Conservation (phyloP, 2,329 filamentous ascomycete genomes). For the Xylariales sp. region DNA sequence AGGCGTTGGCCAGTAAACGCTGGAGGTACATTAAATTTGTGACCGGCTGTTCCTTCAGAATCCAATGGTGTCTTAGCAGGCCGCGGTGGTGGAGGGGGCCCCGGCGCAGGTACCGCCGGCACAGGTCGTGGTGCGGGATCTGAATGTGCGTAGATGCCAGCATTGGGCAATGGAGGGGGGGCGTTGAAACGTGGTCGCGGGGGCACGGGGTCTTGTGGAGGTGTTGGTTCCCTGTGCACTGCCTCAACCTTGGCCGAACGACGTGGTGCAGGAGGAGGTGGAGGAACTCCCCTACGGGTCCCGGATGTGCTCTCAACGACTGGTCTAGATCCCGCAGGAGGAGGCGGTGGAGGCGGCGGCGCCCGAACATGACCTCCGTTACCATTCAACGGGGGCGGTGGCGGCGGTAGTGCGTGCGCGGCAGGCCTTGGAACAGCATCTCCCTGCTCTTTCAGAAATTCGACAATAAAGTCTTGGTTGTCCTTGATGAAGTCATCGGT, state of each 20-base stretch:
- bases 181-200: conserved; percentile 71
- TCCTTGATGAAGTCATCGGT: conserved; percentile 64
- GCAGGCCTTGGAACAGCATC: conserved; percentile 26
- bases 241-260: conserved; percentile 50
- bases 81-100: conserved; percentile 63
- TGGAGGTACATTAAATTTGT: conserved; percentile 73
- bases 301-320: conserved; percentile 29
- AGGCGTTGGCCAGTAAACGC: conserved; percentile 65
- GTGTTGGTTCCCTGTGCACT: conserved; percentile 41
- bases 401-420: conserved; percentile 41
- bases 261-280: conserved; percentile 56
- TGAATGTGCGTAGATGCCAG: conserved; percentile 74
- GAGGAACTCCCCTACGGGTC: conserved; percentile 39
- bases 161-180: conserved; percentile 83
- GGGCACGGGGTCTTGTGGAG: conserved; percentile 69
- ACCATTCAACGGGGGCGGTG: conserved; percentile 30
- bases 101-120: conserved; percentile 47
- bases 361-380: conserved; percentile 18
- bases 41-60: conserved; percentile 42
- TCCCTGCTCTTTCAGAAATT: conserved; percentile 57
- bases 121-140: conserved; percentile 38
- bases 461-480: conserved; percentile 65
- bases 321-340: conserved; percentile 9
- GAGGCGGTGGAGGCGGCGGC: conserved; percentile 16
- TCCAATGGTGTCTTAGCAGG: conserved; percentile 70